A percentile compares a stretch with the other conserved stretches of the same genome.
Evolutionary conservation across 106 monocot species (phyloP).

Genomic region (Hemerocallis citrina): DNA sequence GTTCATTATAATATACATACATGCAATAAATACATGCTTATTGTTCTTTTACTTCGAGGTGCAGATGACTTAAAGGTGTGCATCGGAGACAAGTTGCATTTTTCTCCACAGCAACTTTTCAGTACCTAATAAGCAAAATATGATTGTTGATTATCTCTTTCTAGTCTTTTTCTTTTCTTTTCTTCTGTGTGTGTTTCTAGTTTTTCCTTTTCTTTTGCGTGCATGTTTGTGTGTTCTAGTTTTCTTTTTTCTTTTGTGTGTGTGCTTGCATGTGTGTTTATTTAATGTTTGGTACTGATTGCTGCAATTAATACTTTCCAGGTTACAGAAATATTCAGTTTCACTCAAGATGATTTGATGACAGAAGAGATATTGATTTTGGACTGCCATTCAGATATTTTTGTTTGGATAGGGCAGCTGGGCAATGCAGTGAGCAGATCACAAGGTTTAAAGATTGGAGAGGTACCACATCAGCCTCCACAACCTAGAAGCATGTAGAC

Average conservation of each 20-base stretch:
- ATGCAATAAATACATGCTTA: slow-evolving; percentile 3
- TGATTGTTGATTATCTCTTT: background rate
- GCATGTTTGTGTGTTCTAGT: too few relatives aligned
- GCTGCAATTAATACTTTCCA: slow-evolving; percentile 9
- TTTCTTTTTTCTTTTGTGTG: too few relatives aligned
- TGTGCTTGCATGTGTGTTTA: too few relatives aligned
- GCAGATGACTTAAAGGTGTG: slow-evolving; percentile 34
- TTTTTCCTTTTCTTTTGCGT: too few relatives aligned
- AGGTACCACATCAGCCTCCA: slow-evolving; percentile 60
- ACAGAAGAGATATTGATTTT: slow-evolving; percentile 81
- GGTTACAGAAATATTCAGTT: slow-evolving; percentile 79
- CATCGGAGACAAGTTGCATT: background rate
- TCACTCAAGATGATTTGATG: slow-evolving; percentile 90
- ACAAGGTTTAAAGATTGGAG: slow-evolving; percentile 62
- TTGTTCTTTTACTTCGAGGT: background rate
- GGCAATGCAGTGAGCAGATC: slow-evolving; percentile 36
- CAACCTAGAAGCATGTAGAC: background rate
- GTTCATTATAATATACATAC: too few relatives aligned
- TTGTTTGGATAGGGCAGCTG: slow-evolving; percentile 74
- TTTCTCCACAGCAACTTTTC: background rate
- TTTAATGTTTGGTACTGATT: background rate
- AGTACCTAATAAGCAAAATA: background rate
- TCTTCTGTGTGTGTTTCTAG: too few relatives aligned
- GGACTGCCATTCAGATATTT: slow-evolving; percentile 61
- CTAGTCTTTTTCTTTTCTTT: background rate